phyloP scores from a whole-genome alignment of 2,329 filamentous ascomycete genomes.

The Madurella mycetomatis region DNA sequence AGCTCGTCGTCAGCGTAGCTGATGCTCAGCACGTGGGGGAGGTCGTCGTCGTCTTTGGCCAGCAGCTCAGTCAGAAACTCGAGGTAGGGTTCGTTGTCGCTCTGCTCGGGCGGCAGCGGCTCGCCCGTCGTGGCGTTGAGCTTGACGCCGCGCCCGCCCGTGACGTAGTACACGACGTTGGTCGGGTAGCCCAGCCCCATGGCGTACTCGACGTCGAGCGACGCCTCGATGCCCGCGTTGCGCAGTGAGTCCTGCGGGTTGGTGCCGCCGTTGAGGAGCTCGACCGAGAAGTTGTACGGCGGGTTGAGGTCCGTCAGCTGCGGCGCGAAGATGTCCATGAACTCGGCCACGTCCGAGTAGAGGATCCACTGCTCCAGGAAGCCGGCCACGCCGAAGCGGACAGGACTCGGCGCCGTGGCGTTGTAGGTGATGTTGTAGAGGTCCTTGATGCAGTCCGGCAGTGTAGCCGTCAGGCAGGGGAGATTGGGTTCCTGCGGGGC shows the following conservation, averaged over 20 bases:
- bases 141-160: conserved; percentile 41
- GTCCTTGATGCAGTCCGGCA: conserved; percentile 39
- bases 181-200: conserved; percentile 43
- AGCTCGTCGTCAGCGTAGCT: conserved; percentile 58
- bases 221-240: conserved; percentile 41
- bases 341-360: conserved; percentile 38
- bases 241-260: conserved; percentile 37
- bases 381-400: conserved; percentile 44
- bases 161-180: conserved; percentile 42
- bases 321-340: conserved; percentile 35
- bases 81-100: conserved; percentile 54
- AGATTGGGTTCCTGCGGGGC: conserved; percentile 21
- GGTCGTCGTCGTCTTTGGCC: conserved; percentile 36
- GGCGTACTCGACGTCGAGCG: conserved; percentile 46
- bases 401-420: conserved; percentile 29
- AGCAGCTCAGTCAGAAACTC: conserved; percentile 50
- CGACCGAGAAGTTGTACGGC: conserved; percentile 33
- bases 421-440: conserved; percentile 44
- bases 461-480: conserved; percentile 32
- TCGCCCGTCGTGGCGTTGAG: conserved; percentile 36
- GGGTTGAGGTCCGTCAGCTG: conserved; percentile 30
- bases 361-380: conserved; percentile 48
- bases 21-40: conserved; percentile 54
- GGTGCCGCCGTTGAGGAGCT: conserved; percentile 41
- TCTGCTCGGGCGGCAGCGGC: conserved; percentile 27